These are phyloP conservation scores for Physcia stellaris DNA, from an alignment of 495 filamentous ascomycete species.

Conservation along the genomic window DNA sequence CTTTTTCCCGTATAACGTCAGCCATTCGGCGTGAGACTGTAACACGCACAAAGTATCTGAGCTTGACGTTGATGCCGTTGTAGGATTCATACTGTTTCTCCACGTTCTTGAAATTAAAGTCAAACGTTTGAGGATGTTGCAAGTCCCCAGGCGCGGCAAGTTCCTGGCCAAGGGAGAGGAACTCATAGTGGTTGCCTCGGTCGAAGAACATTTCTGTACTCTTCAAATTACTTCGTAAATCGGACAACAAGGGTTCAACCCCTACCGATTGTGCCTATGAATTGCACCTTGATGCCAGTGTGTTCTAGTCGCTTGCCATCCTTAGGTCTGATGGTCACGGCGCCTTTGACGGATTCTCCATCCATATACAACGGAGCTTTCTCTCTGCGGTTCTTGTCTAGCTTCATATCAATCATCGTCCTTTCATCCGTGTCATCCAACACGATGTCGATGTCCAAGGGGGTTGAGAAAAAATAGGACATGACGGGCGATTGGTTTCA, in stretches of 20 bases:
- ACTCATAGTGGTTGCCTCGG: slow-evolving; percentile 97
- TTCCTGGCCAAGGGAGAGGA: slow-evolving; percentile 90
- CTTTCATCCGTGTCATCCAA: slow-evolving; percentile 90
- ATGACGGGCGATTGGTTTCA: slow-evolving; percentile 19
- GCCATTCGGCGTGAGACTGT: slow-evolving; percentile 94
- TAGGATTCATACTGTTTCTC: slow-evolving; percentile 99
- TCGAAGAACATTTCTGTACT: slow-evolving; percentile 97
- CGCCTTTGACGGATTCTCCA: slow-evolving; percentile 93
- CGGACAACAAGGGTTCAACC: background rate
- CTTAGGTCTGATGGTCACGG: slow-evolving; percentile 89
- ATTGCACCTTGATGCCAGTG: slow-evolving; percentile 98
- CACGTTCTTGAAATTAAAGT: slow-evolving; percentile 99
- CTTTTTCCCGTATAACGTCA: slow-evolving; percentile 96
- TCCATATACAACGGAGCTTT: slow-evolving; percentile 96
- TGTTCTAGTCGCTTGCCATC: slow-evolving; percentile 97
- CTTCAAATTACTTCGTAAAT: background rate
- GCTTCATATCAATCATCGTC: slow-evolving; percentile 90
- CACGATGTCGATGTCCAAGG: slow-evolving; percentile 96
- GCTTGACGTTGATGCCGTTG: slow-evolving; percentile 97
- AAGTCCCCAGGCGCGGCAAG: slow-evolving; percentile 92
- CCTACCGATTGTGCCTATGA: slow-evolving; percentile 96
- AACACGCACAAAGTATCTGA: slow-evolving; percentile 95
- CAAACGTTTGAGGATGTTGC: slow-evolving; percentile 95
- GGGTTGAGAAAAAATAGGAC: slow-evolving; percentile 97
- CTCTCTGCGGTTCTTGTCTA: slow-evolving; percentile 92